These are phyloP conservation scores for Epichloe gansuensis DNA, from an alignment of 2,329 filamentous ascomycete genomes.

Conservation along the genomic window DNA sequence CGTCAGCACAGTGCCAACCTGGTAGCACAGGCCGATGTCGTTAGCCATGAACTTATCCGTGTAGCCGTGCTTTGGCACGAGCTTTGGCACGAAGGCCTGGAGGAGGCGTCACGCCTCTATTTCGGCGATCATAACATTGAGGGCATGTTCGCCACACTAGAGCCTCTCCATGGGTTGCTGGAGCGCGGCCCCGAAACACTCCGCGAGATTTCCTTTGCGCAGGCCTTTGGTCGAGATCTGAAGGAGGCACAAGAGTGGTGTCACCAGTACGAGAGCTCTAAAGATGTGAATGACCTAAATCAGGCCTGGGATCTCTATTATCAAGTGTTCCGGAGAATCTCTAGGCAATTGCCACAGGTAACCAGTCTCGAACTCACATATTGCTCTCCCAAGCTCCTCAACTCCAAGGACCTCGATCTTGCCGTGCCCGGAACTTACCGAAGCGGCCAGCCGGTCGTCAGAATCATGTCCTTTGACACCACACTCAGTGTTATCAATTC, in stretches of 20 bases:
- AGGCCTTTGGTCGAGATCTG: constrained; percentile 91
- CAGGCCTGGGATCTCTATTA: constrained; percentile 99
- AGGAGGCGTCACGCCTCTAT: constrained; percentile 91
- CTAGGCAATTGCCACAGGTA: constrained; percentile 81
- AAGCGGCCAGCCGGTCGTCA: constrained; percentile 64
- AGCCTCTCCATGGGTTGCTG: constrained; percentile 81
- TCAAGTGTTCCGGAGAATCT: constrained; percentile 93
- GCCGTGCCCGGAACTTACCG: constrained; percentile 93
- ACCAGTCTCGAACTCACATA: constrained; percentile 91
- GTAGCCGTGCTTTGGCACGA: constrained; percentile 98
- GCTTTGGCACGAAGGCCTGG: constrained; percentile 94
- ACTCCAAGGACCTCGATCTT: constrained; percentile 74
- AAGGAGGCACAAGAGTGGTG: constrained; percentile 95
- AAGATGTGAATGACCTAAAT: constrained; percentile 87
- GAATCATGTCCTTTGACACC: constrained; percentile 80
- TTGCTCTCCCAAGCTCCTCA: constrained; percentile 86
- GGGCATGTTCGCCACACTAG: constrained; percentile 87
- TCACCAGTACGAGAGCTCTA: constrained; percentile 76
- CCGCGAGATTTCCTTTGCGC: constrained; percentile 91
- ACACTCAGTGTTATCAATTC: constrained; percentile 89
- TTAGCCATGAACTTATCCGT: constrained; percentile 92
- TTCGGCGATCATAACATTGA: constrained; percentile 97
- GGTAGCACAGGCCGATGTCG: constrained; percentile 87
- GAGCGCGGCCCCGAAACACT: constrained; percentile 87
- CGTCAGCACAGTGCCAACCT: constrained; percentile 83